Evolutionary conservation across 2,329 filamentous ascomycete species (phyloP).

Genomic region (Cephalotrichum gorgonifer): DNA sequence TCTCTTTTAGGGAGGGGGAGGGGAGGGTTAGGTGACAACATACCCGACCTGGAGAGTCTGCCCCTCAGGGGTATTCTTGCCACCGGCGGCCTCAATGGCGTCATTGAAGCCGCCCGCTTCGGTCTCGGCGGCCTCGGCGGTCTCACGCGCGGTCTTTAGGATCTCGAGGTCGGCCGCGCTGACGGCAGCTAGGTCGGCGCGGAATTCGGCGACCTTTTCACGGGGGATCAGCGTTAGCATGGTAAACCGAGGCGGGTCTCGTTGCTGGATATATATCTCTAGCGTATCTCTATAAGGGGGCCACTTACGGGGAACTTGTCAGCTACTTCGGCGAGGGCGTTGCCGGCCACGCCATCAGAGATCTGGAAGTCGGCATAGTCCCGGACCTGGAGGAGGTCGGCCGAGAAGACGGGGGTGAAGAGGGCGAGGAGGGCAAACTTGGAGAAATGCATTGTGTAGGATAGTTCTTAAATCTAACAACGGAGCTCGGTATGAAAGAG

Average conservation of each 20-base stretch:
- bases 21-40: background rate
- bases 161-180: constrained; percentile 36
- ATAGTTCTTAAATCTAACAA: background rate
- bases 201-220: constrained; percentile 22
- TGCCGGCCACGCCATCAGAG: constrained; percentile 38
- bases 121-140: constrained; percentile 43
- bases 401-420: constrained; percentile 17
- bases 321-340: constrained; percentile 41
- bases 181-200: constrained; percentile 32
- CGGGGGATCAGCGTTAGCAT: too few species aligned
- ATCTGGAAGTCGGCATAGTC: constrained; percentile 33
- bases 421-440: constrained; percentile 25
- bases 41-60: constrained; percentile 34
- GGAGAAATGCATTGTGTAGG: constrained; percentile 25
- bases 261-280: too few species aligned
- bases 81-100: constrained; percentile 34
- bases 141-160: constrained; percentile 35
- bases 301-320: constrained; percentile 39
- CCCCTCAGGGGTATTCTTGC: constrained; percentile 22
- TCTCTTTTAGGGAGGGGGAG: background rate
- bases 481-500: background rate
- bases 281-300: too few species aligned
- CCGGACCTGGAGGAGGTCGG: constrained; percentile 16
- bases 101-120: constrained; percentile 39
- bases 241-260: too few species aligned